Conservation (phyloP, 805 yeast genomes). For the Metschnikowia baotianmanensis region DNA sequence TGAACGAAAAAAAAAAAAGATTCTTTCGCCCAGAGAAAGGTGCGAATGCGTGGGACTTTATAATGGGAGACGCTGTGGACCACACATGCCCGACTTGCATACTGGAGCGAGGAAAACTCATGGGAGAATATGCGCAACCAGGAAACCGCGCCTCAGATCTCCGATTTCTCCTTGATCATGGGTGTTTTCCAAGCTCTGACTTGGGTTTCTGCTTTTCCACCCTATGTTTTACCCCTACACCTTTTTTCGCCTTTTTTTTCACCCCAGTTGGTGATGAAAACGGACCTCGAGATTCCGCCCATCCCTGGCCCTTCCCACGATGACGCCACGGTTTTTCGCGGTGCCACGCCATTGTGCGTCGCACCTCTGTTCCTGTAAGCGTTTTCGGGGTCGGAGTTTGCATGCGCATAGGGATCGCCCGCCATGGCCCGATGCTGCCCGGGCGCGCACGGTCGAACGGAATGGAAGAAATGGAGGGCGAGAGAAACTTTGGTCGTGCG, state of each 20-base stretch:
- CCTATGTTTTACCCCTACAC: too few species aligned
- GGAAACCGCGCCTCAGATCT: neutral
- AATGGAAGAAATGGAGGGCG: slow-evolving; percentile 3
- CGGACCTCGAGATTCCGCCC: neutral
- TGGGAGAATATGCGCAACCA: neutral
- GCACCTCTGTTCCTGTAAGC: slow-evolving; percentile 3
- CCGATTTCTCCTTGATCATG: neutral
- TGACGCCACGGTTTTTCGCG: slow-evolving; percentile 3
- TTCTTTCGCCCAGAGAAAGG: slow-evolving; percentile 1
- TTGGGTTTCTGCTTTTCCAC: neutral
- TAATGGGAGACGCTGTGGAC: slow-evolving; percentile 19
- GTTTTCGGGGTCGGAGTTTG: slow-evolving; percentile 21
- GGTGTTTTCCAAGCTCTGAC: too few species aligned
- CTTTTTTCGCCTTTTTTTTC: too few species aligned
- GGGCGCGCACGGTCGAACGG: slow-evolving; percentile 11
- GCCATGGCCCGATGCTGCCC: slow-evolving; percentile 10
- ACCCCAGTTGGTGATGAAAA: too few species aligned
- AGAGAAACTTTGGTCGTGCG: neutral
- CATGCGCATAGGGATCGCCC: slow-evolving; percentile 15
- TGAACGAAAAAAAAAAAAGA: slow-evolving; percentile 11
- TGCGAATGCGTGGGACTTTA: slow-evolving; percentile 17
- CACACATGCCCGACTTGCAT: slow-evolving; percentile 23
- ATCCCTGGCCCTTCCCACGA: neutral
- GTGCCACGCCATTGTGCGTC: neutral
- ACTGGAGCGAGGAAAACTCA: slow-evolving; percentile 1